Evolutionary conservation across 1,139 yeast genomes (phyloP), one percentile per base, ranked within the genome.

Genomic region (Geotrichum bryndzae): DNA sequence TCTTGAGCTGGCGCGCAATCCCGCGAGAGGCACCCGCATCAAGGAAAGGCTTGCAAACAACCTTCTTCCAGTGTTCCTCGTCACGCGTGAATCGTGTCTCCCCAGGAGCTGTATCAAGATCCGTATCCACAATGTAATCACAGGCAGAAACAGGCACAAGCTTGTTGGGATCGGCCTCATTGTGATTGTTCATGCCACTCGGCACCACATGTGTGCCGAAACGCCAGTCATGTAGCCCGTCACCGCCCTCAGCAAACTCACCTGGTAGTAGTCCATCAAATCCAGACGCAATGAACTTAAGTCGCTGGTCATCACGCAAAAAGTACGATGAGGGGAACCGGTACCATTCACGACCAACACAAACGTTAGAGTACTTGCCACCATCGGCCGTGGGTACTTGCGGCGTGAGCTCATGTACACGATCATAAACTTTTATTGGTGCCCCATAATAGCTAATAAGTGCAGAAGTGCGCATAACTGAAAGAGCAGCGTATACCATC

Each of bases 341-440:
- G 70, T 90, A 90, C 97, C 98, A 92, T 75, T 94, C 98, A 64
- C 96, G 82, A 1, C 97, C 97, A 27, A 89, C 80, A 72, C 98
- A 94, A 0, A 92, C 86, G 67, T 84, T 86, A 41, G 46, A 41
- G 46, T 41, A 4, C n/a, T 6, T 18, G 22, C 46, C 46, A 3
- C 78, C 77, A 84, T 71, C 86, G 1, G 68, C 53, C 22, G 64
- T 60, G 22, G 13, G 25, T 45, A 15, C 53, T 38, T 18, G 50
- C 22, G 29, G 48, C 25, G n/a, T 29, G 23, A 51, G 33, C n/a
- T 48, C 54, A 15, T 22, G 51, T 15, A 58, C 57, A 10, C 23
- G 55, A 41, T 57, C n/a, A 51, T 72, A 76, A 4, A 77, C 72
- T 2, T 66, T 65, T 48, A 76, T 64, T 2, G 79, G 79, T 0